Evolutionary conservation across 2,329 filamentous ascomycete genomes (phyloP).

Genomic region (Diaporthe sp.): DNA sequence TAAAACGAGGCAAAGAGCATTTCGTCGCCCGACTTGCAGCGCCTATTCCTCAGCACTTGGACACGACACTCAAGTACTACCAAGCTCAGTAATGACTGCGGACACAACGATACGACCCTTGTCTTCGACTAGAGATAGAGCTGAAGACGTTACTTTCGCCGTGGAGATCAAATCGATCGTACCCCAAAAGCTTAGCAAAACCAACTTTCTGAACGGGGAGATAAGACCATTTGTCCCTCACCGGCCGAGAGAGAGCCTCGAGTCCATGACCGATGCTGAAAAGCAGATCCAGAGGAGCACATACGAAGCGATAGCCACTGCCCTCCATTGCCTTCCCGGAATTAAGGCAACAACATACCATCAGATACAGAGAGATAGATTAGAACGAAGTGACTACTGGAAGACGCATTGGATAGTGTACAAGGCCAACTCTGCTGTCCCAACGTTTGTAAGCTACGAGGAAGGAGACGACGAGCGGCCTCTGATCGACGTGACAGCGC

Average conservation of each 20-base stretch:
- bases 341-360: constrained; percentile 47
- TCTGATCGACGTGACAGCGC: constrained; percentile 15
- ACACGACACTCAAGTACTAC: constrained; percentile 9
- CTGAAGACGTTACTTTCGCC: constrained; percentile 36
- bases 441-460: constrained; percentile 42
- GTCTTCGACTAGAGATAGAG: constrained; percentile 25
- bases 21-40: not conserved
- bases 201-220: not conserved
- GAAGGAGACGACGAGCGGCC: constrained; percentile 40
- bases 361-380: constrained; percentile 42
- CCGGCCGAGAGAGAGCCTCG: constrained; percentile 19
- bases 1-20: constrained; percentile 22
- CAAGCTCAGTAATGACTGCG: constrained; percentile 15
- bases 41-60: not conserved
- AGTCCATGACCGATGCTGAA: constrained; percentile 37
- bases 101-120: not conserved
- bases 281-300: constrained; percentile 29
- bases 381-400: constrained; percentile 50
- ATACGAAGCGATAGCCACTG: constrained; percentile 29
- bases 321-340: constrained; percentile 35
- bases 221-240: constrained; percentile 37
- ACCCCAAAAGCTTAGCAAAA: not conserved
- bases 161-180: constrained; percentile 39
- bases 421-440: constrained; percentile 54
- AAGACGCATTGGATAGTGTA: constrained; percentile 55